Evolutionary conservation across 2,329 filamentous ascomycete species (phyloP), one percentile per base, ranked within the genome.

Genomic region (Bimuria novae-zelandiae): DNA sequence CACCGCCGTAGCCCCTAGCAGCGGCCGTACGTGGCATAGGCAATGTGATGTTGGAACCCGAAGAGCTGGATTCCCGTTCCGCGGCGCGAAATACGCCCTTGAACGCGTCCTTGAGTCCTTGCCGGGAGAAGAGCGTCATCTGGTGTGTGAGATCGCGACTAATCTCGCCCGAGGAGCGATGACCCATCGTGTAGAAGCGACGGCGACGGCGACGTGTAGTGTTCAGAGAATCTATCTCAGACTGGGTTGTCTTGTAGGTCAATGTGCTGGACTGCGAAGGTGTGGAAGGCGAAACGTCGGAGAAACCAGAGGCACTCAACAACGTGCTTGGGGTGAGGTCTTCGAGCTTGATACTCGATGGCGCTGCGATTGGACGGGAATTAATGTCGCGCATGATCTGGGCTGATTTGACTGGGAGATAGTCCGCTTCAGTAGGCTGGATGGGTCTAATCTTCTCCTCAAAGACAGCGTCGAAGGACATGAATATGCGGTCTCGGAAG

Each of bases 401-500:
- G 7, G 72, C 65, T 17, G 76, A 64, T n/a, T 72, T 68, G 17
- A 71, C 59, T 1, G 72, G 75, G 5, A 79, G 70, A 3, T 50
- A 45, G 10, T 58, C 41, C 11, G 60, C 54, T 11, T 77, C 73
- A 0, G 63, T 49, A 12, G 58, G 46, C 1, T 72, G 71, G 8
- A 78, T 23, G 1, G 74, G 64, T 21, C 66, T 48, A 16, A 72
- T 57, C 30, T 72, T 62, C 29, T 75, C 71, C 23, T 63, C 68
- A 21, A 78, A 68, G 29, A 81, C 69, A 11, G 74, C 64, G 3
- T 77, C 71, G 55, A 83, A 75, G 23, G 76, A 77, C 7, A 71
- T 69, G 61, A 71, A 80, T 29, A 76, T 61, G 3, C 79, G 75
- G 39, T 82, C 78, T n/a, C 70, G 71, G 56, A 76, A 79, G 57